Base-by-base conservation (phyloP, 768 basidiomycete species). In the Dictyophora rubrovolvata region DNA sequence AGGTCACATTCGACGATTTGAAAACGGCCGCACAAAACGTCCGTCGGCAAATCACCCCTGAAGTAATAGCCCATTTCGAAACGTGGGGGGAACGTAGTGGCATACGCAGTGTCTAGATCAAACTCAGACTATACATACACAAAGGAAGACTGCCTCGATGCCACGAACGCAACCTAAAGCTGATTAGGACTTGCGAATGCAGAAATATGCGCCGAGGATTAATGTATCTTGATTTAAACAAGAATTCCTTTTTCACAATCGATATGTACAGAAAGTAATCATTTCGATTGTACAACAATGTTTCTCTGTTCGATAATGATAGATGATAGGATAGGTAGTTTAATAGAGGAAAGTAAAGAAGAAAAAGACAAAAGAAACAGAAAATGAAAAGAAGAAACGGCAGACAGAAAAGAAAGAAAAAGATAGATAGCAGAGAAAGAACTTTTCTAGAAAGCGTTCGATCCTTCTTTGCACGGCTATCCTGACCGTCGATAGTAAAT, bases 11-110 rank as follows among this genome's bases (percentile, higher is more conserved):
- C 46, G 68, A 73, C 9, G 86, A 90, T 35, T 88, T 98, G 63
- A 66, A 87, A 9, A 69, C 74, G n/a, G 90, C 89, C 1, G 88
- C 93, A 3, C 76, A 70, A 59, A 75, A 78, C 0, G 82, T 89
- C 54, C 82, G 90, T 66, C 79, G 79, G 60, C 86, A 95, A 63
- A 94, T 97, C 63, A 98, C 95, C 0, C 83, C 86, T 4, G 79
- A 80, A 16, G 83, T 95, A 64, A 71, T 95, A 49, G 70, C 72
- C 49, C 84, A 78, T 62, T 97, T 87, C 65, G 78, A 81, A 36
- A 73, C 73, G 47, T 99, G 95, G 95, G 69, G 79, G 50, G 76
- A 65, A 28, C 46, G 48, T 11, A 54, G 60, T 49, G 61, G 61
- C 23, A 21, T 59, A 17, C 57, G 57, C n/a, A 59, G 50, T 33